phyloP scores from a whole-genome alignment of 2,329 filamentous ascomycete genomes.

The Xylariaceae sp. region DNA sequence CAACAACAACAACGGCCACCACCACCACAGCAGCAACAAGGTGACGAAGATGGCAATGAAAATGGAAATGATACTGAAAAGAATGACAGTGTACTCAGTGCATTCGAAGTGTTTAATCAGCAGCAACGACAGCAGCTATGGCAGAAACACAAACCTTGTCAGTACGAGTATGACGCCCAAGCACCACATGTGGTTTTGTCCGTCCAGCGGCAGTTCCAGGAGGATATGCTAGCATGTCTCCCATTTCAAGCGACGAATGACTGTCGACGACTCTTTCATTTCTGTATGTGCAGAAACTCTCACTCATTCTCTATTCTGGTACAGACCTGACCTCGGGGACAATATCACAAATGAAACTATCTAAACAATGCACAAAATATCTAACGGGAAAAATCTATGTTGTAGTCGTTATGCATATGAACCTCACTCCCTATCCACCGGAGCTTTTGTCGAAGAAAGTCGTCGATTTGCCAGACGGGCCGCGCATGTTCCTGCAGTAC shows the following conservation, averaged over 20 bases:
- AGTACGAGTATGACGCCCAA: background rate
- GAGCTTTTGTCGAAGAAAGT: slow-evolving; percentile 5
- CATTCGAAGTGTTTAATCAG: too few relatives aligned
- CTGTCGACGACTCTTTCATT: slow-evolving; percentile 9
- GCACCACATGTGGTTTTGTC: too few relatives aligned
- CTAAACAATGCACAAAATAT: too few relatives aligned
- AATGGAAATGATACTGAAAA: too few relatives aligned
- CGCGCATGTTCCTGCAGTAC: slow-evolving; percentile 23
- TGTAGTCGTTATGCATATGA: slow-evolving; percentile 10
- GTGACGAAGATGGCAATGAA: background rate
- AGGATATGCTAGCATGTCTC: slow-evolving; percentile 6
- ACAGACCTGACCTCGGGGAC: too few relatives aligned
- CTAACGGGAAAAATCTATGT: too few relatives aligned
- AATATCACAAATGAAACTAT: too few relatives aligned
- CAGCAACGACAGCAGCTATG: too few relatives aligned
- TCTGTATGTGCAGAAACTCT: too few relatives aligned
- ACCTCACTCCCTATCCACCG: slow-evolving; percentile 3
- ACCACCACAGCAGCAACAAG: background rate
- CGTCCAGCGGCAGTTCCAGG: slow-evolving; percentile 7
- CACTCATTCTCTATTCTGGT: too few relatives aligned
- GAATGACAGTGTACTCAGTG: too few relatives aligned
- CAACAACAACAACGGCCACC: background rate
- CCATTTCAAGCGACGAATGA: slow-evolving; percentile 7
- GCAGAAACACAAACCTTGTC: background rate
- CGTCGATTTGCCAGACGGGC: slow-evolving; percentile 2